Conservation (phyloP, 73 alveolate species). For the Tetrahymena thermophila region DNA sequence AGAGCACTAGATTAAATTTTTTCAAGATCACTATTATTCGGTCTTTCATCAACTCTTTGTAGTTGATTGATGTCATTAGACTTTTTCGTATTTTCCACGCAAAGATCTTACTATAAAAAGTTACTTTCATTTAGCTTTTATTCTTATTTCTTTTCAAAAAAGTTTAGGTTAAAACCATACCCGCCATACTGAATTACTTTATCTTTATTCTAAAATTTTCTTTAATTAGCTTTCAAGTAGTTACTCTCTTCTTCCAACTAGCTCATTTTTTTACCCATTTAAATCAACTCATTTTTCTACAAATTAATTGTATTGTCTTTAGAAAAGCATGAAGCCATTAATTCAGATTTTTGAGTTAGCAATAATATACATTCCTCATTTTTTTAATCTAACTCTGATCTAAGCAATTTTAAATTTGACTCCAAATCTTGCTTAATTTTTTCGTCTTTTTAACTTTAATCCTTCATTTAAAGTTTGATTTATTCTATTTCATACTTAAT, state of each 20-base stretch:
- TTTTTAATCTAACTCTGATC: neutral
- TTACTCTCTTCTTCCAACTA: neutral
- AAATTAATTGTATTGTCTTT: neutral
- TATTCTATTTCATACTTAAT: neutral
- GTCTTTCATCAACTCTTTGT: neutral
- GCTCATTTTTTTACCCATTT: neutral
- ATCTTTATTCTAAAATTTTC: neutral
- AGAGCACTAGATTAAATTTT: neutral
- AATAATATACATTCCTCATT: neutral
- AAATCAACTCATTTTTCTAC: neutral
- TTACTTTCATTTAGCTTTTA: neutral
- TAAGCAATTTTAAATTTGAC: neutral
- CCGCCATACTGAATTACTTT: neutral
- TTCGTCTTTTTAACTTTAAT: neutral
- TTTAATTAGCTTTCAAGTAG: neutral
- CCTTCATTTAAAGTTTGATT: neutral
- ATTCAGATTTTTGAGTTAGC: neutral
- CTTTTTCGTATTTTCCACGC: neutral
- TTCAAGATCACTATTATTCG: too few species aligned
- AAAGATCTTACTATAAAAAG: neutral
- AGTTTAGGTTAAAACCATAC: neutral
- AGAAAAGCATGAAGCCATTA: neutral
- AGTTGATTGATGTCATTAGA: neutral
- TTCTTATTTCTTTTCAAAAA: too few species aligned
- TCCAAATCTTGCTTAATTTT: neutral